Percentiles rank a stretch among this genome's conserved stretches.
Conservation (phyloP, 208 protist species). For the Novymonas esmeraldas region DNA sequence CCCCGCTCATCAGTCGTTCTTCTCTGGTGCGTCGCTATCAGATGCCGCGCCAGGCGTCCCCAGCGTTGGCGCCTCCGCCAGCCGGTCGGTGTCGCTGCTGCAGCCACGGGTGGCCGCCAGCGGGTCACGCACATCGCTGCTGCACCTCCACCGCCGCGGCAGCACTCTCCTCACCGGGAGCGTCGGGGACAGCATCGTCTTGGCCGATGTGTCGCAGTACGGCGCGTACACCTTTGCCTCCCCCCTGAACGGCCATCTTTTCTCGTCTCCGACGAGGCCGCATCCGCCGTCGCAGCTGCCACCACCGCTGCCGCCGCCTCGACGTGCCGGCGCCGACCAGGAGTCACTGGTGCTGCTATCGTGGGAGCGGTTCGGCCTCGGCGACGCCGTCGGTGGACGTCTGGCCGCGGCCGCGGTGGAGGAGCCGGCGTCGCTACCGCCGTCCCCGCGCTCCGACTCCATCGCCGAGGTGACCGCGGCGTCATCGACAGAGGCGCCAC, state of each 20-base stretch:
- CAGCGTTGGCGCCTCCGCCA: neutral
- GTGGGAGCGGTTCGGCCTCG: neutral
- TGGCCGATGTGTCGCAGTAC: neutral
- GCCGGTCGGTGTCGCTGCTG: neutral
- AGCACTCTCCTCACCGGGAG: neutral
- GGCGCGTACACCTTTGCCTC: neutral
- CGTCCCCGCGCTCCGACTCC: neutral
- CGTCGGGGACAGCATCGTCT: too few species aligned
- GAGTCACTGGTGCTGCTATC: too few species aligned
- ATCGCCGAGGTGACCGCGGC: too few species aligned
- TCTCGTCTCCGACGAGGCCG: neutral
- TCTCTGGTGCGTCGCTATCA: neutral
- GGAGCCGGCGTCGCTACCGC: neutral
- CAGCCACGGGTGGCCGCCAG: neutral
- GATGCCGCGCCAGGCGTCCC: neutral
- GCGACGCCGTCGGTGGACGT: neutral
- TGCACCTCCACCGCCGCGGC: neutral
- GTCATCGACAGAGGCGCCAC: too few species aligned
- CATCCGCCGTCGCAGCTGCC: neutral
- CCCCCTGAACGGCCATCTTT: neutral
- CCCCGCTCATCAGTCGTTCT: neutral
- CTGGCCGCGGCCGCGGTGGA: too few species aligned
- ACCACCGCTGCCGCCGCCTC: neutral
- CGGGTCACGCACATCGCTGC: neutral
- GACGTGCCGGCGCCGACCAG: neutral